These are phyloP conservation scores for Arachnopeziza araneosa DNA, from an alignment of 2,329 filamentous ascomycete species.

Conservation along the genomic window DNA sequence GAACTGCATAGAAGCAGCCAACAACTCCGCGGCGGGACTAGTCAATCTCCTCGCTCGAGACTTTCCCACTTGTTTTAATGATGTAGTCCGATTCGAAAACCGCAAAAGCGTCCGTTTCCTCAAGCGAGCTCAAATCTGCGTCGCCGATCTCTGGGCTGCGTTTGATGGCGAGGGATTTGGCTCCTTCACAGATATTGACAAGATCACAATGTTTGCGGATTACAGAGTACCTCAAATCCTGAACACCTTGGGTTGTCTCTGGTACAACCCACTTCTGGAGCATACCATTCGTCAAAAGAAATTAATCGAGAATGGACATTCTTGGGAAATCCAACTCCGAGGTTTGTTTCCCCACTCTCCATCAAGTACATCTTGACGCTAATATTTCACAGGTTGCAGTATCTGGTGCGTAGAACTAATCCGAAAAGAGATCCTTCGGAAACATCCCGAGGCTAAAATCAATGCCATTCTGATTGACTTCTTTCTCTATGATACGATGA, in stretches of 20 bases:
- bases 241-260: conserved; percentile 72
- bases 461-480: conserved; percentile 97
- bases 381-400: conserved; percentile 61
- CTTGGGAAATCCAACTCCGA: conserved; percentile 68
- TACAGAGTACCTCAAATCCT: conserved; percentile 95
- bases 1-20: conserved; percentile 67
- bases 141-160: conserved; percentile 94
- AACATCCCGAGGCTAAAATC: conserved; percentile 64
- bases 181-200: conserved; percentile 82
- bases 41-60: conserved; percentile 80
- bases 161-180: conserved; percentile 80
- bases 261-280: conserved; percentile 76
- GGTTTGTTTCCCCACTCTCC: neutral
- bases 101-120: conserved; percentile 71
- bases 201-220: conserved; percentile 98
- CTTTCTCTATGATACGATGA: conserved; percentile 92
- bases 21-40: conserved; percentile 73
- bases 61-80: conserved; percentile 74
- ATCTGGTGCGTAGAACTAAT: conserved; percentile 96
- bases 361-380: neutral
- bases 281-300: conserved; percentile 60
- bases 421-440: conserved; percentile 67
- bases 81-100: conserved; percentile 71
- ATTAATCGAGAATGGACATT: conserved; percentile 63
- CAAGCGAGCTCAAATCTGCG: conserved; percentile 93